Percentiles rank a stretch among this genome's conserved stretches.
Evolutionary conservation across 768 basidiomycete species (phyloP).

Genomic region (Polyporus arcularius): DNA sequence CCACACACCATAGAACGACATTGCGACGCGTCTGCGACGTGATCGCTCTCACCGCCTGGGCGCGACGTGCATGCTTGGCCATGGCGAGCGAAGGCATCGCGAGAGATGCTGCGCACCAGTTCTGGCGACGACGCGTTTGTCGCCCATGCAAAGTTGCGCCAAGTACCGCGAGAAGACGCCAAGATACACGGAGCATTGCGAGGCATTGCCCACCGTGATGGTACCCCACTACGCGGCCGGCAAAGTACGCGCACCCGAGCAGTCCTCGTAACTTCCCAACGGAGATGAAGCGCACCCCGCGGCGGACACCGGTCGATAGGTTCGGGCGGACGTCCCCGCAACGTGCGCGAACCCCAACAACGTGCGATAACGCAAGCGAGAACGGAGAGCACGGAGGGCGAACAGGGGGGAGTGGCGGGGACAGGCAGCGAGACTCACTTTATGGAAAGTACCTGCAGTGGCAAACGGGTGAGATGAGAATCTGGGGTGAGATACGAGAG

Average conservation of each 20-base stretch:
- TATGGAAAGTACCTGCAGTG: conserved; percentile 77
- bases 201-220: background rate
- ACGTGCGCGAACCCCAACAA: too few species aligned
- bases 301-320: background rate
- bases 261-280: background rate
- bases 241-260: background rate
- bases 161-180: background rate
- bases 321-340: too few species aligned
- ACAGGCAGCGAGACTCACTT: conserved; percentile 43
- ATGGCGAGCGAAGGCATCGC: too few species aligned
- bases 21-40: too few species aligned
- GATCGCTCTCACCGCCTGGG: too few species aligned
- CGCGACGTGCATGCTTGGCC: too few species aligned
- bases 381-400: background rate
- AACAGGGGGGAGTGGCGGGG: background rate
- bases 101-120: too few species aligned
- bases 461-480: conserved; percentile 1
- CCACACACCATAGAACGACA: too few species aligned
- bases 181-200: background rate
- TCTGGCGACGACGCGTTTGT: too few species aligned
- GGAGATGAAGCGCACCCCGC: background rate
- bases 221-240: background rate
- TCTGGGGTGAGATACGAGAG: conserved; percentile 9
- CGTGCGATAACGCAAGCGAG: background rate
- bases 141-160: background rate